Percentiles rank a stretch among this genome's conserved stretches.
Evolutionary conservation across 208 protist species (phyloP).

Genomic region (Leishmania lainsoni): DNA sequence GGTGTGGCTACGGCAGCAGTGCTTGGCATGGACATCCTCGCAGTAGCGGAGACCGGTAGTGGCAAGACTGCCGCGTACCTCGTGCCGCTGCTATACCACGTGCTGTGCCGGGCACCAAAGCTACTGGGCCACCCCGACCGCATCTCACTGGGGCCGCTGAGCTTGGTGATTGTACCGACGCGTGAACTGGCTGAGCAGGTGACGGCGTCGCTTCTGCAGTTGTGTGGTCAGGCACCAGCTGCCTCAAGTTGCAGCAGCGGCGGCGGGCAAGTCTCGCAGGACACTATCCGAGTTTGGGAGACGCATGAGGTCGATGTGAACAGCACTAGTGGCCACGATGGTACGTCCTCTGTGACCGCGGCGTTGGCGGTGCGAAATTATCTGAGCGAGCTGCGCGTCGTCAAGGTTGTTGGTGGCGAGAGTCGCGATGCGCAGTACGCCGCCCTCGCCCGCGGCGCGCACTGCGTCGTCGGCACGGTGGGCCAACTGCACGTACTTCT

Average conservation of each 20-base stretch:
- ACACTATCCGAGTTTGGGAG: slow-evolving; percentile 16
- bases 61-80: slow-evolving; percentile 95
- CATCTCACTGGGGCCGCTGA: slow-evolving; percentile 78
- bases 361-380: slow-evolving; percentile 30
- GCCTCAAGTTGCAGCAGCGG: neutral
- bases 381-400: slow-evolving; percentile 64
- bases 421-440: slow-evolving; percentile 58
- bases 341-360: neutral
- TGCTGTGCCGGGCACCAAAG: slow-evolving; percentile 50
- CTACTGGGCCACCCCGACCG: slow-evolving; percentile 62
- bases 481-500: slow-evolving; percentile 76
- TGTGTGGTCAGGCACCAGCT: slow-evolving; percentile 22
- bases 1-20: neutral
- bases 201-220: slow-evolving; percentile 23
- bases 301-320: slow-evolving; percentile 6
- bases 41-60: slow-evolving; percentile 91
- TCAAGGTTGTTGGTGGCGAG: slow-evolving; percentile 82
- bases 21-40: slow-evolving; percentile 80
- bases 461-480: slow-evolving; percentile 86
- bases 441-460: slow-evolving; percentile 51
- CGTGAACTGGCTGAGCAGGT: slow-evolving; percentile 95
- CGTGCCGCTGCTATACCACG: slow-evolving; percentile 83
- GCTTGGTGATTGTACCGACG: slow-evolving; percentile 91
- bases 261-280: neutral
- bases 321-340: neutral